Base-by-base conservation (phyloP, 2,329 filamentous ascomycete genomes). In the Penicillium fuscoglaucum region DNA sequence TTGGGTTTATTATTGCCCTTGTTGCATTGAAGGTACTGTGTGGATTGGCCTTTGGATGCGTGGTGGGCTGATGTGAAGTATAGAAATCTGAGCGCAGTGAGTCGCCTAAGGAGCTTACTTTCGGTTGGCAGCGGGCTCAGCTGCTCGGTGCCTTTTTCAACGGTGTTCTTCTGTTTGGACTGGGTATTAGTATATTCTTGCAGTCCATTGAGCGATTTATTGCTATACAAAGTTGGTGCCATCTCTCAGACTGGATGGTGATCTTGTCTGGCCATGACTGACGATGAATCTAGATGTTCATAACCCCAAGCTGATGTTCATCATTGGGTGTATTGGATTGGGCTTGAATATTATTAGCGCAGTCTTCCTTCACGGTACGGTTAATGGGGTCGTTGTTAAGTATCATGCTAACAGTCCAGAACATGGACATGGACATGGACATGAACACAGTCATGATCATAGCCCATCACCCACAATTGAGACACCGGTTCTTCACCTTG, bases 101-200 rank as follows among this genome's bases (percentile, higher is more conserved):
- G 6, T 83, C 83, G 1, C 87, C 87, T 0, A 79, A 83, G 60
- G 79, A 79, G 10, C 79, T 90, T 17, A 84, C 88, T 0, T 92
- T 90, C 64, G 89, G 89, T n/a, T 92, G 88, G 89, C 87, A 90
- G 57, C 82, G 90, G 33, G 88, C 89, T 17, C 83, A 84, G n/a
- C 72, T 91, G 1, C 78, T 93, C 0, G 89, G 89, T 6, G 88
- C 88, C 24, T 93, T 93, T 73, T 93, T 92, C 80, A 93, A 93
- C 67, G 89, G 89, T 15, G 86, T 87, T 1, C 90, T 93, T 58
- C 80, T 93, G 1, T 73, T 91, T 17, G 89, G 87, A 0, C 77
- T 93, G 2, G 88, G 88, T 1, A 73, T 91, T 37, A 90, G 87
- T 71, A 90, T 92, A 50, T 82, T 89, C 35, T 76, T 92, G 3